Percentiles rank a stretch among this genome's conserved stretches.
phyloP scores from a whole-genome alignment of 495 filamentous ascomycete species.

The Penicillium coffeae region DNA sequence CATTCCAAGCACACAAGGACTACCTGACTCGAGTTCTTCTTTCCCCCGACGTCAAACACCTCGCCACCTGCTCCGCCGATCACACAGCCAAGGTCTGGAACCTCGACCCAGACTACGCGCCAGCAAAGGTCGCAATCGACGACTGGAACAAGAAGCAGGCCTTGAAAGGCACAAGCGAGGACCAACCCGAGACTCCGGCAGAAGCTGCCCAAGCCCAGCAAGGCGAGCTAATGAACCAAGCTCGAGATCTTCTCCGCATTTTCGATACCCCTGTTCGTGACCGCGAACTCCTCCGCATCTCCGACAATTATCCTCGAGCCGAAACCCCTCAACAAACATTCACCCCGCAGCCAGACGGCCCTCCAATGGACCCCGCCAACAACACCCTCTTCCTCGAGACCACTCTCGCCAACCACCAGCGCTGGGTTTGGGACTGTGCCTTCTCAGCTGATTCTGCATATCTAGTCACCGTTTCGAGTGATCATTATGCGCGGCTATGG shows the following conservation, averaged over 20 bases:
- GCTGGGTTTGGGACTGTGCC: slow-evolving; percentile 99
- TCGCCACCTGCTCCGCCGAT: slow-evolving; percentile 95
- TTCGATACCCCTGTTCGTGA: slow-evolving; percentile 19
- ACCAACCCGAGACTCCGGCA: slow-evolving; percentile 14
- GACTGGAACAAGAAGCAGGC: slow-evolving; percentile 25
- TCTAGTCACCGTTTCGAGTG: slow-evolving; percentile 93
- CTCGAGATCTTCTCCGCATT: slow-evolving; percentile 24
- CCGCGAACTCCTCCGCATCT: slow-evolving; percentile 24
- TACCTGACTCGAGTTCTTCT: slow-evolving; percentile 95
- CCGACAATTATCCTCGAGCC: slow-evolving; percentile 19
- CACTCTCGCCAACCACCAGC: slow-evolving; percentile 87
- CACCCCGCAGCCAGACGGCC: slow-evolving; percentile 41
- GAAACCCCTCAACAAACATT: slow-evolving; percentile 36
- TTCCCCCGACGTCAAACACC: slow-evolving; percentile 93
- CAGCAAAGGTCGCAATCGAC: slow-evolving; percentile 41
- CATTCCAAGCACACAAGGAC: slow-evolving; percentile 87
- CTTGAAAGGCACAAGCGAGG: slow-evolving; percentile 10
- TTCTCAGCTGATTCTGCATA: slow-evolving; percentile 97
- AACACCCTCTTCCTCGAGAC: slow-evolving; percentile 77
- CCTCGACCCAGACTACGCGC: slow-evolving; percentile 56
- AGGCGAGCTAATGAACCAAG: slow-evolving; percentile 7
- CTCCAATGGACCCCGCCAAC: slow-evolving; percentile 40
- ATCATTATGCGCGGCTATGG: slow-evolving; percentile 97
- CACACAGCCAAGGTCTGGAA: slow-evolving; percentile 98
- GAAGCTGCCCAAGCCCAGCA: slow-evolving; percentile 9